Evolutionary conservation across 2,329 filamentous ascomycete genomes (phyloP).

Genomic region (Cladophialophora chaetospira): DNA sequence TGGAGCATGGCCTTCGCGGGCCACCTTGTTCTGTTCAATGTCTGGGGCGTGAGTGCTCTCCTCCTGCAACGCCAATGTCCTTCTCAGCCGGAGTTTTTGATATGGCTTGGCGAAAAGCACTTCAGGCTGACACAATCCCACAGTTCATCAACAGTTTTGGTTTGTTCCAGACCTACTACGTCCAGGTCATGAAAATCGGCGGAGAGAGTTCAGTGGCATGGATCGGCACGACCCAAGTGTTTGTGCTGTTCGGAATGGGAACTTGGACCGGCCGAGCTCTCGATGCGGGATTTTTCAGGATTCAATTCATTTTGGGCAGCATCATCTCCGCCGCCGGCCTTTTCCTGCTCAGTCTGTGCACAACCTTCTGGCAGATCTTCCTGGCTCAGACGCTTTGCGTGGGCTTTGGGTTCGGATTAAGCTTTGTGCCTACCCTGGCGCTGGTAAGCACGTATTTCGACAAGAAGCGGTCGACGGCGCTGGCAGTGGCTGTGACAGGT

Average conservation of each 20-base stretch:
- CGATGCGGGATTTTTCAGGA: constrained; percentile 55
- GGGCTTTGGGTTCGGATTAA: constrained; percentile 57
- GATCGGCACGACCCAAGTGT: constrained; percentile 55
- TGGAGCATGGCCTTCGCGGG: constrained; percentile 57
- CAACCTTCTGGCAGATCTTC: constrained; percentile 53
- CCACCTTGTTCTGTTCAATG: constrained; percentile 59
- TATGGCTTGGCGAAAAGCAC: no score
- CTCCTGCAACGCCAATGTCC: no score
- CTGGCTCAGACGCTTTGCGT: constrained; percentile 58
- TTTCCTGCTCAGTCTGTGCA: constrained; percentile 53
- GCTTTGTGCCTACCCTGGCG: constrained; percentile 57
- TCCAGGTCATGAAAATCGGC: constrained; percentile 40
- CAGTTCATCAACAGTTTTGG: constrained; percentile 58
- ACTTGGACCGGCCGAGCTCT: constrained; percentile 55
- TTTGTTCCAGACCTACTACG: constrained; percentile 58
- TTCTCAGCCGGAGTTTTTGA: no score
- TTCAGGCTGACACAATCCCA: no score
- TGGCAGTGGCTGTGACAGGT: constrained; percentile 62
- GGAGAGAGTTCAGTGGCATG: constrained; percentile 53
- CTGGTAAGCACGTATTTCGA: constrained; percentile 64
- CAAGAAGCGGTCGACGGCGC: constrained; percentile 57
- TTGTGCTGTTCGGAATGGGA: constrained; percentile 54
- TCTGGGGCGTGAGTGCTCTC: no score
- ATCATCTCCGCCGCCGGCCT: constrained; percentile 49
- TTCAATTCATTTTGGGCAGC: constrained; percentile 47